phyloP scores from a whole-genome alignment of 306 rosid genomes.

The Adenanthera pavonina region DNA sequence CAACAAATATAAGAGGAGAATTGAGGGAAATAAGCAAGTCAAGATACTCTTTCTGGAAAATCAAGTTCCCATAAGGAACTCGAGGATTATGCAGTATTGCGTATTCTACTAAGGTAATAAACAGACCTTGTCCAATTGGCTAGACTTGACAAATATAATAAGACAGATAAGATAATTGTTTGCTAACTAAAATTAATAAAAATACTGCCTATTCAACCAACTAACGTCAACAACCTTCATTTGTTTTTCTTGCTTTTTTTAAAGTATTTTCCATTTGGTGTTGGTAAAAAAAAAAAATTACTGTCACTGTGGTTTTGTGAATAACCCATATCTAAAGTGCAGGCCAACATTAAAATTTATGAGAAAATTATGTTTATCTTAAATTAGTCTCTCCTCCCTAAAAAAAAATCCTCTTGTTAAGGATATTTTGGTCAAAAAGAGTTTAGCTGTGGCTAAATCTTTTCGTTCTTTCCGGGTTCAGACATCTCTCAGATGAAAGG shows the following conservation, averaged over 20 bases:
- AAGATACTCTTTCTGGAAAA: background rate
- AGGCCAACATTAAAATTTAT: constrained; percentile 4
- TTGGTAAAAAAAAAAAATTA: background rate
- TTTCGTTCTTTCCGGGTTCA: background rate
- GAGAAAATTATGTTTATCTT: background rate
- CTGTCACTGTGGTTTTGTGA: background rate
- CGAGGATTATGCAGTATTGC: background rate
- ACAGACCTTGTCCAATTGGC: background rate
- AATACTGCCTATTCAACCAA: background rate
- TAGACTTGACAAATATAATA: constrained; percentile 1
- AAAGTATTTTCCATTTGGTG: too few relatives aligned
- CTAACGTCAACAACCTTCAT: background rate
- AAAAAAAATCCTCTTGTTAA: background rate
- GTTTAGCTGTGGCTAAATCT: background rate
- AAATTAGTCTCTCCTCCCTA: background rate
- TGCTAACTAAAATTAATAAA: background rate
- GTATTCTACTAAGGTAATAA: constrained; percentile 2
- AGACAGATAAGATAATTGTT: background rate
- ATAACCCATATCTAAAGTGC: constrained; percentile 13
- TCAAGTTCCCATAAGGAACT: background rate
- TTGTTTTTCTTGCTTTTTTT: background rate
- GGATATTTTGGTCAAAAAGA: background rate
- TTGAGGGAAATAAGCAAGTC: constrained; percentile 15
- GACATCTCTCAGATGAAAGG: background rate
- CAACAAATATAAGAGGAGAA: constrained; percentile 8